Conservation (phyloP, 202 grass and related monocot genomes). For the Eragrostis tef region DNA sequence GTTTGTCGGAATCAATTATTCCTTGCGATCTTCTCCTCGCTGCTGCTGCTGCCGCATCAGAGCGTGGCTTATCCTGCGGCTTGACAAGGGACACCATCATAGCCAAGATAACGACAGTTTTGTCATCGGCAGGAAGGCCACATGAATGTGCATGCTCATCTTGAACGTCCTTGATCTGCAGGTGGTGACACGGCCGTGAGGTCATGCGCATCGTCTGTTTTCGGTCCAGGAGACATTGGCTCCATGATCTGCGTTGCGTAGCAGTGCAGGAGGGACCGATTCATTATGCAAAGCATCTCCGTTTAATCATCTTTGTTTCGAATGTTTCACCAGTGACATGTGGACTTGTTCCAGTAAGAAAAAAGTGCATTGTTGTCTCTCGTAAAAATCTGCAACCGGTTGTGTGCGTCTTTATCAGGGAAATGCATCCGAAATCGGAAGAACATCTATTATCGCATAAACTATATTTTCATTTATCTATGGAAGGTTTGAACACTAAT, state of each 20-base stretch:
- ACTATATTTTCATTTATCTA: no score
- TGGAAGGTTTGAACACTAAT: no score
- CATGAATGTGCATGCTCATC: slow-evolving; percentile 39
- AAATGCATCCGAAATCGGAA: no score
- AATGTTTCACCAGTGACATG: no score
- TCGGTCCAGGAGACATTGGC: slow-evolving; percentile 25
- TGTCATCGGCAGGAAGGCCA: slow-evolving; percentile 19
- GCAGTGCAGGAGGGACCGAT: slow-evolving; percentile 22
- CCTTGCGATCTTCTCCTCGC: no score
- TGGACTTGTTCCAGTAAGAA: not conserved
- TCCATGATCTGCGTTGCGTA: not conserved
- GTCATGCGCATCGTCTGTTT: slow-evolving; percentile 3
- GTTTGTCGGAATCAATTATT: slow-evolving; percentile 35
- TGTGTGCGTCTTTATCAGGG: no score
- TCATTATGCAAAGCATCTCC: not conserved
- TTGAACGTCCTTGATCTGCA: no score
- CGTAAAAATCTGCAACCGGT: no score
- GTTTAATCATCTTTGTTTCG: not conserved
- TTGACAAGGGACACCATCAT: slow-evolving; percentile 40
- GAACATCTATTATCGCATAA: no score
- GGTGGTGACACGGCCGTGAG: slow-evolving; percentile 11
- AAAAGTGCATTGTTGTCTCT: not conserved
- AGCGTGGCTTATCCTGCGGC: not conserved
- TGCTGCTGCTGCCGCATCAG: no score
- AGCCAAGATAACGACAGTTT: slow-evolving; percentile 3